Evolutionary conservation across 2,329 filamentous ascomycete genomes (phyloP).

Genomic region (Penicillium digitatum): DNA sequence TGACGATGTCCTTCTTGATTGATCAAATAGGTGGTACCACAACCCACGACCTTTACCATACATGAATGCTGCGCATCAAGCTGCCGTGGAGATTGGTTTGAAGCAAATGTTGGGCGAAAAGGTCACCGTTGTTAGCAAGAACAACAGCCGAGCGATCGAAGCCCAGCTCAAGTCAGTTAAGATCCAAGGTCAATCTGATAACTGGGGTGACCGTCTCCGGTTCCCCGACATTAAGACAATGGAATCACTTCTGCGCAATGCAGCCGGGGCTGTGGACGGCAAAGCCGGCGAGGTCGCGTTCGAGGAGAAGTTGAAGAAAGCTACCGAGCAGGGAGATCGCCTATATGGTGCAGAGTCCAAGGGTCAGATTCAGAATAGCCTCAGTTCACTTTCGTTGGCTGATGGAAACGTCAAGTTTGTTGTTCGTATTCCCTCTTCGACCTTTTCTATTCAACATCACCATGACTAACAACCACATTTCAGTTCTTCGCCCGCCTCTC

Average conservation of each 20-base stretch:
- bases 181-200: constrained; percentile 25
- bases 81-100: constrained; percentile 54
- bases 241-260: constrained; percentile 24
- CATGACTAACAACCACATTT: constrained; percentile 7
- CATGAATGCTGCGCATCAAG: constrained; percentile 48
- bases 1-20: not conserved
- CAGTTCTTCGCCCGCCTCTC: constrained; percentile 77
- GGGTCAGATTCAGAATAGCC: constrained; percentile 16
- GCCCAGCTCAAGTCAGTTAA: constrained; percentile 29
- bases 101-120: constrained; percentile 42
- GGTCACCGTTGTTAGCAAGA: not conserved
- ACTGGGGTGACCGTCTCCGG: constrained; percentile 26
- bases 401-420: constrained; percentile 66
- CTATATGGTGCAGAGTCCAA: constrained; percentile 10
- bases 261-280: not conserved
- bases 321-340: not conserved
- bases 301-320: not conserved
- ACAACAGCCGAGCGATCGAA: not conserved
- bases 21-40: constrained; percentile 14
- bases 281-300: not conserved
- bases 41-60: constrained; percentile 2
- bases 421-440: constrained; percentile 50
- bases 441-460: not conserved
- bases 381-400: constrained; percentile 47
- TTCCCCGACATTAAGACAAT: constrained; percentile 33